These are phyloP conservation scores for Gossypium aridum DNA, from an alignment of 441 rosid species.

Conservation along the genomic window DNA sequence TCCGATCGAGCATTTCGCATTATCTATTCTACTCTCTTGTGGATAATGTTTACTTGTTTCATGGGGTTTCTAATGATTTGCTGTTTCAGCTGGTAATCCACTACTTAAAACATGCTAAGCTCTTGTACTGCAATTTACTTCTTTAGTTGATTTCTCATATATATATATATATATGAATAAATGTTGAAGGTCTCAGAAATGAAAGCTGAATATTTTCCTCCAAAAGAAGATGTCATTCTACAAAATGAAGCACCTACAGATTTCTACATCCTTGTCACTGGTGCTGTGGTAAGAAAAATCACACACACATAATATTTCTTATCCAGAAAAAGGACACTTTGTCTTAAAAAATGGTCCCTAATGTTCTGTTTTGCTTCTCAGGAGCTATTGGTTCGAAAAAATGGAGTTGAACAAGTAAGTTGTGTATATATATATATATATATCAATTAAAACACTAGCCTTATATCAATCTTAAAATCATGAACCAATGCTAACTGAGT, in stretches of 20 bases:
- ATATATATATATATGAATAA: neutral
- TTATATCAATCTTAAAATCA: neutral
- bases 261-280: slow-evolving; percentile 75
- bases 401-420: slow-evolving; percentile 69
- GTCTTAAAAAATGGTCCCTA: neutral
- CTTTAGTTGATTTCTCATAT: neutral
- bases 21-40: slow-evolving; percentile 54
- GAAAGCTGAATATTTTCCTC: slow-evolving; percentile 94
- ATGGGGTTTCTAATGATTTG: slow-evolving; percentile 52
- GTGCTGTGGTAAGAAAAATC: slow-evolving; percentile 52
- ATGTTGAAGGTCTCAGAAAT: slow-evolving; percentile 68
- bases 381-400: slow-evolving; percentile 54
- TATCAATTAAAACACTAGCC: neutral
- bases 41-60: slow-evolving; percentile 57
- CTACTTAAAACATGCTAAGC: neutral
- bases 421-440: neutral
- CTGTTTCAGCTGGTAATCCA: slow-evolving; percentile 62
- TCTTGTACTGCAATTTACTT: neutral
- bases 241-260: slow-evolving; percentile 96
- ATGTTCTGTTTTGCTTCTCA: slow-evolving; percentile 21
- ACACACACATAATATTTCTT: neutral
- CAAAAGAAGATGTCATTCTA: slow-evolving; percentile 85
- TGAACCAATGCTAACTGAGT: neutral
- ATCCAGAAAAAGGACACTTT: neutral
- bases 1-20: slow-evolving; percentile 64